Conservation (phyloP, 352 stramenopile genomes). For the Pythium aristosporum region DNA sequence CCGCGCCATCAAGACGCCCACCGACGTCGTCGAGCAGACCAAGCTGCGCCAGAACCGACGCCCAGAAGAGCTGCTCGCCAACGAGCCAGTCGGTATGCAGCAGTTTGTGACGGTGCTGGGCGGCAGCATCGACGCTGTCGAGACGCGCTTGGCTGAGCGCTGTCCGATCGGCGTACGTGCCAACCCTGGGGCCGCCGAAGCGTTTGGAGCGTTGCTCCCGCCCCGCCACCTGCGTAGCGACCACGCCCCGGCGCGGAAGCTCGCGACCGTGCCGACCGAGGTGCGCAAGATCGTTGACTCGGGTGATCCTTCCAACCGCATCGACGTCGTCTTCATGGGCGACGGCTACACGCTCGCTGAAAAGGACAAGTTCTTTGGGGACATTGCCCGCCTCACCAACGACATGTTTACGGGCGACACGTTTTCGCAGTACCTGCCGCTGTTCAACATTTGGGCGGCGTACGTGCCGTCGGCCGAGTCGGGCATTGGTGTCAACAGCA, state of each 20-base stretch:
- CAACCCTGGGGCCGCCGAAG: background rate
- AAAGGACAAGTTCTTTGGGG: conserved; percentile 31
- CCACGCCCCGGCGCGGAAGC: background rate
- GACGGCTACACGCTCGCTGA: conserved; percentile 40
- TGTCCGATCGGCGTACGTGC: conserved; percentile 9
- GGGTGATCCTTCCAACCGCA: conserved; percentile 35
- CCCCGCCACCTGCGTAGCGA: conserved; percentile 1
- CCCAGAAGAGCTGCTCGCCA: conserved; percentile 13
- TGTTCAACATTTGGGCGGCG: conserved; percentile 20
- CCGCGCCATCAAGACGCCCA: conserved; percentile 19
- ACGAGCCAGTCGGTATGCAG: conserved; percentile 8
- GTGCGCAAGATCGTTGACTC: conserved; percentile 37
- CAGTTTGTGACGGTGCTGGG: conserved; percentile 23
- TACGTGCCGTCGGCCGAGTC: conserved; percentile 16
- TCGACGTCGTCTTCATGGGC: conserved; percentile 48
- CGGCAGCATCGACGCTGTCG: conserved; percentile 20
- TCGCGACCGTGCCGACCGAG: conserved; percentile 4
- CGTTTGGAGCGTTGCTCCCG: background rate
- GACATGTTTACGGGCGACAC: conserved; percentile 38
- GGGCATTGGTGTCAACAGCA: conserved; percentile 10
- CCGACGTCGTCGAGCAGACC: conserved; percentile 20
- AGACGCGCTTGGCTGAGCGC: conserved; percentile 13
- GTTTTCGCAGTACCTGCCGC: conserved; percentile 21
- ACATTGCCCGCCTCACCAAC: conserved; percentile 36
- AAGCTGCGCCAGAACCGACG: conserved; percentile 23